phyloP scores from a whole-genome alignment of 2,329 filamentous ascomycete genomes.

The Epichloe elymi region DNA sequence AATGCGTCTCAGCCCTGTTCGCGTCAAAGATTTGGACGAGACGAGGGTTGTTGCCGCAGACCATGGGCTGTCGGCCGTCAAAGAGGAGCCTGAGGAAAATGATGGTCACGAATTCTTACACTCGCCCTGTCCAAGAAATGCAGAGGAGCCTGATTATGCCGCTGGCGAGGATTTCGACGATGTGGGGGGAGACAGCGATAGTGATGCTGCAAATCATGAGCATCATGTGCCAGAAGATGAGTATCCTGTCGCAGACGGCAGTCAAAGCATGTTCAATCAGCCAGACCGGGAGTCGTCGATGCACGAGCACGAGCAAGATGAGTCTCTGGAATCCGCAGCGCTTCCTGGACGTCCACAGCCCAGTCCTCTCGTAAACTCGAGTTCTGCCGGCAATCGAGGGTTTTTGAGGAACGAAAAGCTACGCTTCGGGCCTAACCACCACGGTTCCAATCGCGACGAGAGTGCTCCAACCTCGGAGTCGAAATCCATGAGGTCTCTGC shows the following conservation, averaged over 20 bases:
- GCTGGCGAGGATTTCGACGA: conserved; percentile 13
- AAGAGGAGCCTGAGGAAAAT: conserved; percentile 31
- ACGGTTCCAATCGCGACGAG: conserved; percentile 34
- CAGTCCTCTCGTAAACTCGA: conserved; percentile 39
- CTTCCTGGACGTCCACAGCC: conserved; percentile 33
- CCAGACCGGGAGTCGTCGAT: conserved; percentile 8
- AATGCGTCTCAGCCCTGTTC: conserved; percentile 47
- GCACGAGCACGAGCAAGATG: conserved; percentile 5
- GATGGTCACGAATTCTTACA: conserved; percentile 5
- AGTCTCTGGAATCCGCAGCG: conserved; percentile 26
- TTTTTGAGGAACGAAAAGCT: conserved; percentile 12
- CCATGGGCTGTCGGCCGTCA: conserved; percentile 30
- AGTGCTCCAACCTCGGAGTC: conserved; percentile 25
- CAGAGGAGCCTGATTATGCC: background rate
- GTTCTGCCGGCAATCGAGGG: conserved; percentile 35
- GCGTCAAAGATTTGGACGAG: conserved; percentile 37
- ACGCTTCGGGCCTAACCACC: conserved; percentile 25
- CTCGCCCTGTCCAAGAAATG: conserved; percentile 17
- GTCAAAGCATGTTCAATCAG: conserved; percentile 27
- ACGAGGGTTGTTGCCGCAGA: conserved; percentile 26
- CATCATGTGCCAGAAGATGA: conserved; percentile 32
- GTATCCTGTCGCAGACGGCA: conserved; percentile 27
- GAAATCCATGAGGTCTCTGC: conserved; percentile 18
- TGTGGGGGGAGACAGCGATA: conserved; percentile 20
- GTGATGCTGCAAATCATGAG: conserved; percentile 30